Evolutionary conservation across 73 alveolate genomes (phyloP).

Genomic region (Paramecium bursaria): DNA sequence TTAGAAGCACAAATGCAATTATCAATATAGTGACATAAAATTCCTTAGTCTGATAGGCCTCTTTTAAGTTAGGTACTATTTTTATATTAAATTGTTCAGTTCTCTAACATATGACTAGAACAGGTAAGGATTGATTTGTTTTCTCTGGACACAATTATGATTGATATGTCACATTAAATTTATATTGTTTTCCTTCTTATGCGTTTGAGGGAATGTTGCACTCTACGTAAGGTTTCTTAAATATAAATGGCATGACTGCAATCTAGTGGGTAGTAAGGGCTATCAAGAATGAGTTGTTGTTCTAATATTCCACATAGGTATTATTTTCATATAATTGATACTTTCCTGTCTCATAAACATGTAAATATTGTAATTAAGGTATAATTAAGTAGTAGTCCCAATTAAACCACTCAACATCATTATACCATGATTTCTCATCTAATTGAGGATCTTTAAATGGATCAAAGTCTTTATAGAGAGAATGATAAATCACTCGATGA

Average conservation of each 20-base stretch:
- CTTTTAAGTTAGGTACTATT: neutral
- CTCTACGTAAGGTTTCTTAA: neutral
- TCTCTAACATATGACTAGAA: neutral
- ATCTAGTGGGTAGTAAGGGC: neutral
- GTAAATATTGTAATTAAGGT: neutral
- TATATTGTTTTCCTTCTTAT: neutral
- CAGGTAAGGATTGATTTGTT: neutral
- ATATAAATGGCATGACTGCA: neutral
- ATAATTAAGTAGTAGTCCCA: neutral
- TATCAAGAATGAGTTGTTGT: neutral
- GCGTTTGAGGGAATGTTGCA: neutral
- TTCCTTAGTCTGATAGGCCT: neutral
- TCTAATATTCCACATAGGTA: too few relatives aligned
- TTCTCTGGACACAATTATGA: neutral
- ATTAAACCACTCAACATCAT: neutral
- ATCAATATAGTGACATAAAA: neutral
- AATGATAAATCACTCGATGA: neutral
- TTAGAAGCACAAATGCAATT: neutral
- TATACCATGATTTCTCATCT: neutral
- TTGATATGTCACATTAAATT: neutral
- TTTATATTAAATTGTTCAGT: neutral
- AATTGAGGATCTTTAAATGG: neutral
- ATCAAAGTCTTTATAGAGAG: neutral
- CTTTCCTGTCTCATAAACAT: neutral
- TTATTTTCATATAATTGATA: too few relatives aligned